Evolutionary conservation across 768 basidiomycete genomes (phyloP).

Genomic region (Trametes villosa): DNA sequence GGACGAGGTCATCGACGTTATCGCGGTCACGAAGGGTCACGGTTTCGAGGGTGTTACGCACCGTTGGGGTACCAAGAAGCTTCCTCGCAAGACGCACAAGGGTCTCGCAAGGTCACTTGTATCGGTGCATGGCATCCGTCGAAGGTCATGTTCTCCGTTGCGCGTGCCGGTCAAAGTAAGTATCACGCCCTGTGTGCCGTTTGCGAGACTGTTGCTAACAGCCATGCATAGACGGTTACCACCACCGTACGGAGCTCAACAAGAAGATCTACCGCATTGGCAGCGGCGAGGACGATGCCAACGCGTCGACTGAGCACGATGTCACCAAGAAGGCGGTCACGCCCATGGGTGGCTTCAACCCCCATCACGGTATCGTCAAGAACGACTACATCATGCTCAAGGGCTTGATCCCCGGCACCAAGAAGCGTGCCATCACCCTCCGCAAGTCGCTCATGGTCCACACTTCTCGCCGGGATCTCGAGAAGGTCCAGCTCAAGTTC

Average conservation of each 20-base stretch:
- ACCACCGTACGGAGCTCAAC: slow-evolving; percentile 97
- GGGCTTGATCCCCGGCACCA: slow-evolving; percentile 93
- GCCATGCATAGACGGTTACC: slow-evolving; percentile 81
- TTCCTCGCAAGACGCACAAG: slow-evolving; percentile 98
- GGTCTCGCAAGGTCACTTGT: slow-evolving; percentile 99
- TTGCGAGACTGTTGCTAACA: neutral
- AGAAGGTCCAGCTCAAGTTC: slow-evolving; percentile 98
- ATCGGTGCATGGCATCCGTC: slow-evolving; percentile 98
- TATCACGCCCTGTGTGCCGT: slow-evolving; percentile 31
- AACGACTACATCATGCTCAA: slow-evolving; percentile 98
- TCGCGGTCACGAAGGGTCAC: slow-evolving; percentile 99
- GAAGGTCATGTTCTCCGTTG: slow-evolving; percentile 99
- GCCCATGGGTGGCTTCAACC: slow-evolving; percentile 99
- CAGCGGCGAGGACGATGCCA: slow-evolving; percentile 71
- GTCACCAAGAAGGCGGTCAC: slow-evolving; percentile 93
- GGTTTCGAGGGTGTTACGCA: slow-evolving; percentile 99
- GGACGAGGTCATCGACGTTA: slow-evolving; percentile 95
- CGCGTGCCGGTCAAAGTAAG: slow-evolving; percentile 99
- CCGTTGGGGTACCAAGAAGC: slow-evolving; percentile 99
- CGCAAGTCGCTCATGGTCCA: slow-evolving; percentile 97
- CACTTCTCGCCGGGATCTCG: slow-evolving; percentile 93
- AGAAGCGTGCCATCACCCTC: slow-evolving; percentile 97
- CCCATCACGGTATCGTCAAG: slow-evolving; percentile 98
- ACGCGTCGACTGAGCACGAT: slow-evolving; percentile 94
- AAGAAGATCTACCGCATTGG: slow-evolving; percentile 99